These are phyloP conservation scores for Solanum neorickii DNA, from an alignment of 257 asterid genomes.

Conservation along the genomic window DNA sequence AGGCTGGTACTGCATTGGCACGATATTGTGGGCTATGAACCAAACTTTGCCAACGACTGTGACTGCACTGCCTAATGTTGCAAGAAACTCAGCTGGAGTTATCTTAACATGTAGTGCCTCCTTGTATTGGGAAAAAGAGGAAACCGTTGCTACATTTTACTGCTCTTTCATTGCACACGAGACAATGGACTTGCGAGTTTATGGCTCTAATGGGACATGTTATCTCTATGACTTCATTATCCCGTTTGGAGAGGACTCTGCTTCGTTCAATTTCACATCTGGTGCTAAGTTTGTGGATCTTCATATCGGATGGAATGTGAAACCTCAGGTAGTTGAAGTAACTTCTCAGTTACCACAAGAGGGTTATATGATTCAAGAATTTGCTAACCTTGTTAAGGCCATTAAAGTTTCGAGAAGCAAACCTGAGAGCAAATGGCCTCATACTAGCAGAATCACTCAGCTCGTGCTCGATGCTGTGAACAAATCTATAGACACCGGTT, in stretches of 20 bases:
- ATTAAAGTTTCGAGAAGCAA: conserved; percentile 10
- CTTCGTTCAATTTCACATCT: conserved; percentile 34
- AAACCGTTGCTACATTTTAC: conserved; percentile 46
- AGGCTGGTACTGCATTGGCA: conserved; percentile 83
- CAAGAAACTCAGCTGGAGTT: conserved; percentile 49
- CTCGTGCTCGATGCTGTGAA: conserved; percentile 60
- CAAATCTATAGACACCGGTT: conserved; percentile 45
- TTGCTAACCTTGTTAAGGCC: conserved; percentile 38
- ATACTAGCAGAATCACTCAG: conserved; percentile 23
- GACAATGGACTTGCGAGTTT: conserved; percentile 46
- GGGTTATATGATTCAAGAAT: conserved; percentile 53
- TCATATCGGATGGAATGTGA: conserved; percentile 65
- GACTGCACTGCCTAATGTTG: conserved; percentile 37
- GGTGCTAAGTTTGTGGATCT: conserved; percentile 53
- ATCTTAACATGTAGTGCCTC: conserved; percentile 54
- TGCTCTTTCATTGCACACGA: conserved; percentile 52
- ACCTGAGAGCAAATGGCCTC: conserved; percentile 58
- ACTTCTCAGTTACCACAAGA: conserved; percentile 49
- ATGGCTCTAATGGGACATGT: conserved; percentile 43
- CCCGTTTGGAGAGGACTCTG: conserved; percentile 40
- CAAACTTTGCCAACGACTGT: conserved; percentile 53
- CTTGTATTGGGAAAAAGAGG: conserved; percentile 50
- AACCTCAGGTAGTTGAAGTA: conserved; percentile 38
- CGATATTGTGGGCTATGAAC: conserved; percentile 62
- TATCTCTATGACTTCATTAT: conserved; percentile 39